Evolutionary conservation across 108 stramenopile genomes (phyloP), one percentile per base, ranked within the genome.

Genomic region (Fragilaria radians): DNA sequence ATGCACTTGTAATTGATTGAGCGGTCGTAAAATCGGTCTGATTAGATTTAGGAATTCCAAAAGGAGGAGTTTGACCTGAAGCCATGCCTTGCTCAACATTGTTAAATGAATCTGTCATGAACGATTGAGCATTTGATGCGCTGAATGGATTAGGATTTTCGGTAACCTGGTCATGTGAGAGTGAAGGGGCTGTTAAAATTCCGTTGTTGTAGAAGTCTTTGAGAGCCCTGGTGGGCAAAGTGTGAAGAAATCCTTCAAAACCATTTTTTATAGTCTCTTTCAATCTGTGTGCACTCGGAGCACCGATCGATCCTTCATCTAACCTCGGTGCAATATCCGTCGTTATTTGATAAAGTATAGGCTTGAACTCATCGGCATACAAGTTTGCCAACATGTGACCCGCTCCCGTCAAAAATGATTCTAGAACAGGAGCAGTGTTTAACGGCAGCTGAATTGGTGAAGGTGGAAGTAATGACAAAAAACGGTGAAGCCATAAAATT

Each of bases 351-450:
- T 70, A 49, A 5, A 89, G 66, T 18, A 68, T 32, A 27, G 67
- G 63, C 26, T 62, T 32, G 59, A 93, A 89, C 22, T 75, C 52
- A 9, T 67, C 60, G 14, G 78, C 48, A 57, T 74, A 79, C 31
- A 68, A 76, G 36, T 82, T 85, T 2, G 87, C 83, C 30, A 93
- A 54, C 91, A 93, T 93, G 68, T 89, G 85, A 25, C 91, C 91
- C 0, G 91, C 88, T 24, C 77, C 86, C 0, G 88, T 81, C 32
- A 93, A 54, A 57, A 93, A 93, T 3, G 87, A 81, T 46, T 78
- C 82, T 19, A 93, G 72, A n/a, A 93, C 88, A 1, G 91, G 88
- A 22, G 91, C 87, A 1, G 88, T 89, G 42, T 79, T 28, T 19
- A 93, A 55, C 3, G 91, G 87, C 2, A 93, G 64, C 0, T 86